Percentiles rank a stretch among this genome's conserved stretches.
Evolutionary conservation across 192 early-diverging fungal species (phyloP).

Genomic region (Geranomyces variabilis): DNA sequence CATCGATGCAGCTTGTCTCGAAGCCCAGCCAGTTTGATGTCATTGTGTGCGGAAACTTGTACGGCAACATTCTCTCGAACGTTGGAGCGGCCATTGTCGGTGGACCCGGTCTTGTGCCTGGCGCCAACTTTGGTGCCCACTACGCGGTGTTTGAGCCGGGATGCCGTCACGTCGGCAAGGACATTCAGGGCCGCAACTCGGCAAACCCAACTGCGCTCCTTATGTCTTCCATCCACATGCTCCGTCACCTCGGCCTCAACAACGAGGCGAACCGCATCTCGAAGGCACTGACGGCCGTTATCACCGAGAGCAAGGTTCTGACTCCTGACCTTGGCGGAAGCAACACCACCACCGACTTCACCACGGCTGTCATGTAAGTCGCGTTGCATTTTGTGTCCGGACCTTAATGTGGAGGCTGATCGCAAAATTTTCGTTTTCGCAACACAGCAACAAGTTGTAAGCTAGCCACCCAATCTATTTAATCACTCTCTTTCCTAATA

Average conservation of each 20-base stretch:
- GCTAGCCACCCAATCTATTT: no score
- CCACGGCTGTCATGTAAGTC: slow-evolving; percentile 76
- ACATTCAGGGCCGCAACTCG: slow-evolving; percentile 91
- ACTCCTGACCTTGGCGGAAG: slow-evolving; percentile 92
- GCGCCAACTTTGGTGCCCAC: slow-evolving; percentile 97
- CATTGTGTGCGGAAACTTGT: slow-evolving; percentile 99
- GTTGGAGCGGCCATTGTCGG: slow-evolving; percentile 96
- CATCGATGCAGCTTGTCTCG: slow-evolving; percentile 99
- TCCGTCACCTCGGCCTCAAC: slow-evolving; percentile 90
- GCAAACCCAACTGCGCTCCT: slow-evolving; percentile 96
- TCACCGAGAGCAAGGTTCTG: slow-evolving; percentile 70
- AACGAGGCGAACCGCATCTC: slow-evolving; percentile 90
- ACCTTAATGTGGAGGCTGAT: no score
- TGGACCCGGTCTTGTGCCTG: slow-evolving; percentile 94
- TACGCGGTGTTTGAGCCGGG: slow-evolving; percentile 98
- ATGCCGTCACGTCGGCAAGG: slow-evolving; percentile 97
- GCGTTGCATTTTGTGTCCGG: background rate
- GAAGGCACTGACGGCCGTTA: slow-evolving; percentile 86
- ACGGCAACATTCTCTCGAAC: slow-evolving; percentile 99
- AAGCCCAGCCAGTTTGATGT: slow-evolving; percentile 98
- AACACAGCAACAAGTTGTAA: no score
- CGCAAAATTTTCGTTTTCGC: no score
- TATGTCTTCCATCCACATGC: slow-evolving; percentile 92
- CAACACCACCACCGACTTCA: slow-evolving; percentile 91
- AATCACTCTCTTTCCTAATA: no score